A percentile compares a stretch with the other conserved stretches of the same genome.
Conservation (phyloP, 2,329 filamentous ascomycete species). For the Rhinocladiella mackenziei region DNA sequence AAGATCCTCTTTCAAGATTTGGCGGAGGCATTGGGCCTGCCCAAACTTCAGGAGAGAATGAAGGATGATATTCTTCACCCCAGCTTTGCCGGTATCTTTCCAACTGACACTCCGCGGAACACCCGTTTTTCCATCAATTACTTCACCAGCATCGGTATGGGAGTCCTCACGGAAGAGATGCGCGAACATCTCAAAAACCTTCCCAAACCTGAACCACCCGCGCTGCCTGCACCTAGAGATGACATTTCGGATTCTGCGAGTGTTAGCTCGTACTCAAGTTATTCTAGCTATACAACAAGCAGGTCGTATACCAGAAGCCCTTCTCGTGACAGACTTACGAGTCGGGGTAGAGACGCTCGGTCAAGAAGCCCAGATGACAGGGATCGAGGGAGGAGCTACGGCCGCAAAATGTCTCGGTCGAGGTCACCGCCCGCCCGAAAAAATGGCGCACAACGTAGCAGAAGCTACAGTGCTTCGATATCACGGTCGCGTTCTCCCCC, state of each 20-base stretch:
- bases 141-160: conserved; percentile 97
- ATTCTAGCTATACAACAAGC: conserved; percentile 61
- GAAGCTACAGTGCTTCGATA: conserved; percentile 19
- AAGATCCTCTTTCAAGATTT: conserved; percentile 96
- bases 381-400: conserved; percentile 21
- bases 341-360: conserved; percentile 30
- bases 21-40: conserved; percentile 78
- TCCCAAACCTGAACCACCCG: conserved; percentile 75
- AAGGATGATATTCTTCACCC: conserved; percentile 73
- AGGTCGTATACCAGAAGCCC: conserved; percentile 29
- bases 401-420: conserved; percentile 28
- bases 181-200: conserved; percentile 84
- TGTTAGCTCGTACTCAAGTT: conserved; percentile 64
- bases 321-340: conserved; percentile 21
- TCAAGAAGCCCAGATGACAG: conserved; percentile 30
- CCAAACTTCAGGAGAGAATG: conserved; percentile 70
- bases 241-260: conserved; percentile 63
- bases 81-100: conserved; percentile 81
- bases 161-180: conserved; percentile 90
- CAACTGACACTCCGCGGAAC: conserved; percentile 80
- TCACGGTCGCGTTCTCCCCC: conserved; percentile 28
- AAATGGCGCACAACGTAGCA: conserved; percentile 15
- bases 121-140: conserved; percentile 98
- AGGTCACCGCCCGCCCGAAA: conserved; percentile 27
- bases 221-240: conserved; percentile 50